Percentiles rank a stretch among this genome's conserved stretches.
Evolutionary conservation across 345 rosid species (phyloP).

Genomic region (Conringia planisiliqua): DNA sequence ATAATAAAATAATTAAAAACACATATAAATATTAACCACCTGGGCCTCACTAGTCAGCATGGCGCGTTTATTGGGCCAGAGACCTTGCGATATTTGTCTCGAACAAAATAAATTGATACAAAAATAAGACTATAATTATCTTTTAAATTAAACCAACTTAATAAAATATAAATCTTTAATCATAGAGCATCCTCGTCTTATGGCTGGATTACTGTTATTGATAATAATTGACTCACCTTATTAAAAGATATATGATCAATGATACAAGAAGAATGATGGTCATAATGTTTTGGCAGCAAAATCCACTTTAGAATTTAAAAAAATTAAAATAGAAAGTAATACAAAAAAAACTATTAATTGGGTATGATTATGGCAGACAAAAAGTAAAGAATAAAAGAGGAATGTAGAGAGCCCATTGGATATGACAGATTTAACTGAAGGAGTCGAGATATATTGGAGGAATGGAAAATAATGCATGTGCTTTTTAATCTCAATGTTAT

Average conservation of each 20-base stretch:
- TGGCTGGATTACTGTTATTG: conserved; percentile 30
- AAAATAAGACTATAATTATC: neutral
- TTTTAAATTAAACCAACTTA: conserved; percentile 7
- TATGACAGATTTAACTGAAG: conserved; percentile 23
- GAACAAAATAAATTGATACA: neutral
- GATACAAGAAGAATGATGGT: conserved; percentile 28
- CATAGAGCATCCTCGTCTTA: conserved; percentile 12
- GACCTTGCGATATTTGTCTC: conserved; percentile 12
- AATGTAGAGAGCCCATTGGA: conserved; percentile 28
- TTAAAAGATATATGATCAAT: neutral
- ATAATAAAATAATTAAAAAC: neutral
- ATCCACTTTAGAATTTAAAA: conserved; percentile 23
- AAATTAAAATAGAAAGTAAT: conserved; percentile 8
- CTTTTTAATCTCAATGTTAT: conserved; percentile 25
- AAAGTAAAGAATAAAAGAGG: conserved; percentile 33
- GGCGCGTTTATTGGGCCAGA: conserved; percentile 23
- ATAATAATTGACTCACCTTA: conserved; percentile 19
- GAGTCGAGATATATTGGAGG: conserved; percentile 14
- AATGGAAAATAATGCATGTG: conserved; percentile 25
- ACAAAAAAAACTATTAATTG: neutral
- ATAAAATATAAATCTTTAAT: conserved; percentile 1
- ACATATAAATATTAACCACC: neutral
- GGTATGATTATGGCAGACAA: conserved; percentile 41
- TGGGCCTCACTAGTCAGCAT: conserved; percentile 26
- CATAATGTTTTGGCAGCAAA: conserved; percentile 38